These are phyloP conservation scores for Tolypocladium sp. DNA, from an alignment of 2,329 filamentous ascomycete genomes.

Conservation along the genomic window DNA sequence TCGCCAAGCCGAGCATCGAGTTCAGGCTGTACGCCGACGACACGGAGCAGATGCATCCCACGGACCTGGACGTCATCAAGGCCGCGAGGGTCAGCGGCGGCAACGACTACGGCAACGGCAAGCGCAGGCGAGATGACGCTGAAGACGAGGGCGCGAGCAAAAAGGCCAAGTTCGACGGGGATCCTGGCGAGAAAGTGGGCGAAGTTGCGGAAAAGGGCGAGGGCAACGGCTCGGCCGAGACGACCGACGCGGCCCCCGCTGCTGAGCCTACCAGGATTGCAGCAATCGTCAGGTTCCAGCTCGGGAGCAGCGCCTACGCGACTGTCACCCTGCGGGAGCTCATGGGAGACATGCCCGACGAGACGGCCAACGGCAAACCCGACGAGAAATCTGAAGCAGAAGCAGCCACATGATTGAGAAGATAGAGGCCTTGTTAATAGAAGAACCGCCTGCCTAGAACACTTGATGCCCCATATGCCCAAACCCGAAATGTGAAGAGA, in stretches of 20 bases:
- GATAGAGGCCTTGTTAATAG: neutral
- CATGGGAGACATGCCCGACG: constrained; percentile 40
- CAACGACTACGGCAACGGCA: constrained; percentile 2
- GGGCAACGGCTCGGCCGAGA: constrained; percentile 7
- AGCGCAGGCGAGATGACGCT: constrained; percentile 7
- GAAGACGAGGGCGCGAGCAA: constrained; percentile 9
- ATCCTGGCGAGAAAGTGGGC: neutral
- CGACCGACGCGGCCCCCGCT: constrained; percentile 11
- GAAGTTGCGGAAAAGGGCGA: constrained; percentile 1
- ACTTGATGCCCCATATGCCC: neutral
- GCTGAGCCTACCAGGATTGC: constrained; percentile 37
- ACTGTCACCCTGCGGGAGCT: constrained; percentile 76
- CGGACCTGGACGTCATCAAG: constrained; percentile 66
- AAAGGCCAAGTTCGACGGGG: constrained; percentile 8
- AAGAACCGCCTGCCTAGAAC: neutral
- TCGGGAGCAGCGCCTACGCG: constrained; percentile 74
- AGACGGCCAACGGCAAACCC: constrained; percentile 1
- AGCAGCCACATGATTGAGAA: neutral
- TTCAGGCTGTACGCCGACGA: constrained; percentile 61
- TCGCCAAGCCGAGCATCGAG: constrained; percentile 54
- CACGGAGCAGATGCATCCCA: constrained; percentile 79
- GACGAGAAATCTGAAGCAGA: neutral
- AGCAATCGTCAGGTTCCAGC: constrained; percentile 64
- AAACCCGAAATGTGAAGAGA: neutral
- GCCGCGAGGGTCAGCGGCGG: constrained; percentile 17